phyloP scores from a whole-genome alignment of 148 eudicot genomes.

The Talinum fruticosum region DNA sequence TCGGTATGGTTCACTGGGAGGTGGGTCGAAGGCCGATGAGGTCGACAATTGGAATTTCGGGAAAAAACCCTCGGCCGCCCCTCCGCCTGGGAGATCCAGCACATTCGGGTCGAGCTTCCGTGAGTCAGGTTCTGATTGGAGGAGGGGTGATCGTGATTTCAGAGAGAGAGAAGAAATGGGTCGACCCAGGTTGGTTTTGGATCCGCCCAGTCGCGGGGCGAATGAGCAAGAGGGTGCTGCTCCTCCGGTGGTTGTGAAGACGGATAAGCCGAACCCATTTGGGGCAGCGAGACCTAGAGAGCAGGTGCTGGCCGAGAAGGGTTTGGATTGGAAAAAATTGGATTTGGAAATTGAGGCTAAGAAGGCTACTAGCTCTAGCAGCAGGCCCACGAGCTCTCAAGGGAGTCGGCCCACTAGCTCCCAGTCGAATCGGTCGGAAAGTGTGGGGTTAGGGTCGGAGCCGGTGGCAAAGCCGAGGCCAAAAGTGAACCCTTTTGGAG shows the following conservation, averaged over 20 bases:
- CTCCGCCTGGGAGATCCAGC: constrained; percentile 35
- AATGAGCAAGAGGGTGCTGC: constrained; percentile 6
- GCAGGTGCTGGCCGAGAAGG: constrained; percentile 80
- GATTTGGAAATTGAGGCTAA: constrained; percentile 72
- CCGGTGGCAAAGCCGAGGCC: constrained; percentile 45
- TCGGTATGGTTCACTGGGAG: constrained; percentile 56
- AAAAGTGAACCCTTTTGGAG: constrained; percentile 94
- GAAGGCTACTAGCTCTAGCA: constrained; percentile 36
- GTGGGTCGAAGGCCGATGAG: constrained; percentile 77
- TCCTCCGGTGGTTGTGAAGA: constrained; percentile 21
- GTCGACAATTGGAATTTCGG: constrained; percentile 72
- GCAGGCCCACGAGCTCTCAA: constrained; percentile 75
- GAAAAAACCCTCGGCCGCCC: constrained; percentile 37
- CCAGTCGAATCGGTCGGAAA: constrained; percentile 44
- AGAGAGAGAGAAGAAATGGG: constrained; percentile 13
- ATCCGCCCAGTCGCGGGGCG: constrained; percentile 38
- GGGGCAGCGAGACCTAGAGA: constrained; percentile 96
- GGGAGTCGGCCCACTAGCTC: constrained; percentile 66
- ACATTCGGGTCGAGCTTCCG: constrained; percentile 53
- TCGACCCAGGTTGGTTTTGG: constrained; percentile 50
- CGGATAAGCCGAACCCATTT: constrained; percentile 67
- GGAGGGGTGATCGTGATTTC: constrained; percentile 34
- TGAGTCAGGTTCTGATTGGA: constrained; percentile 50
- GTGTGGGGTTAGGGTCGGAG: constrained; percentile 25
- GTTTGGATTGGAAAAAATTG: constrained; percentile 83